These are phyloP conservation scores for Calonectria pseudoturangicola DNA, from an alignment of 2,329 filamentous ascomycete genomes.

Conservation along the genomic window DNA sequence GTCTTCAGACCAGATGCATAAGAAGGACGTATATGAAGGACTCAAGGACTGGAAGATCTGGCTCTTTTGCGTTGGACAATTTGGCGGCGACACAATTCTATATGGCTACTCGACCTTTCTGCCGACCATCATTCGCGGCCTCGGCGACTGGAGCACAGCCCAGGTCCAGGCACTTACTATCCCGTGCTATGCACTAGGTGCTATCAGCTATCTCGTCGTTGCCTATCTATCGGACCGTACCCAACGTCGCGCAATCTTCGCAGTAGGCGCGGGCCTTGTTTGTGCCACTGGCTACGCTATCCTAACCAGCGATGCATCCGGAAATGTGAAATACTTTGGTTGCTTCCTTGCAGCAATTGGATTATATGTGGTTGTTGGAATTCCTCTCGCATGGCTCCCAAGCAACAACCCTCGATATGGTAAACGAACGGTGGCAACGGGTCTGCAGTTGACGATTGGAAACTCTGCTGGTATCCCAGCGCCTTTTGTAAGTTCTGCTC, in stretches of 20 bases:
- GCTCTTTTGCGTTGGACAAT: constrained; percentile 75
- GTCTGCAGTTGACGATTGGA: constrained; percentile 77
- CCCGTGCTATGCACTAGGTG: constrained; percentile 78
- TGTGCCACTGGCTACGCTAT: constrained; percentile 75
- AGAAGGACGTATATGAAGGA: constrained; percentile 74
- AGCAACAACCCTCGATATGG: constrained; percentile 78
- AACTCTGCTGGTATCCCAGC: constrained; percentile 79
- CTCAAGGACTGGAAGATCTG: constrained; percentile 78
- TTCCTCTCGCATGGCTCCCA: constrained; percentile 65
- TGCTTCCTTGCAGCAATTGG: constrained; percentile 79
- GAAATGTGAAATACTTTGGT: constrained; percentile 76
- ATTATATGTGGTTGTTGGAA: constrained; percentile 68
- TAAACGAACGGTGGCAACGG: constrained; percentile 77
- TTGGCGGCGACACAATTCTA: constrained; percentile 78
- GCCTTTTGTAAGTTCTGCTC: constrained; percentile 65
- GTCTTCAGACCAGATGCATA: constrained; percentile 59
- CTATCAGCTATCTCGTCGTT: constrained; percentile 74
- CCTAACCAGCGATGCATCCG: constrained; percentile 71
- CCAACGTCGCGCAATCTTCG: constrained; percentile 74
- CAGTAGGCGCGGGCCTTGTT: constrained; percentile 70
- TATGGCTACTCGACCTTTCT: constrained; percentile 79
- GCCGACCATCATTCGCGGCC: constrained; percentile 78
- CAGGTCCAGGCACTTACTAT: constrained; percentile 79
- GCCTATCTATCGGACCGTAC: constrained; percentile 76
- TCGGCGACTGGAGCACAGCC: constrained; percentile 66